Conservation (phyloP, 1,284 basidiomycete species). For the Termitomyces sp. region DNA sequence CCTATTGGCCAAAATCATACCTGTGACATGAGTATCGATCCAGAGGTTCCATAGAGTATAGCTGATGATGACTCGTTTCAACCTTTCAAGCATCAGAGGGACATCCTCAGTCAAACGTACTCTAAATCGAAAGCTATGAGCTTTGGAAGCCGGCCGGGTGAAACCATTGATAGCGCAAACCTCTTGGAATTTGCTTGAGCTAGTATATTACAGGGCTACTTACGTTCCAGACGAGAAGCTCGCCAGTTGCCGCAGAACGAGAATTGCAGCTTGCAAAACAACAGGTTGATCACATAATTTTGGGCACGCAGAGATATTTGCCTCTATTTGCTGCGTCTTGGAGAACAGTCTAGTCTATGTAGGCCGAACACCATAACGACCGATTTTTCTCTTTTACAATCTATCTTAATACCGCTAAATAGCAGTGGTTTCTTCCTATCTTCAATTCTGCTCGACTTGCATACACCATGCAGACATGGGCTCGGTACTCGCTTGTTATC, state of each 20-base stretch:
- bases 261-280: too few species aligned
- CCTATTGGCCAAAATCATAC: slow-evolving; percentile 22
- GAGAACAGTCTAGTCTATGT: too few species aligned
- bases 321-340: background rate
- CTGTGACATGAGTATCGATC: slow-evolving; percentile 70
- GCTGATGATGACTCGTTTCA: slow-evolving; percentile 30
- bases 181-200: background rate
- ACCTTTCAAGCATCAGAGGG: slow-evolving; percentile 1
- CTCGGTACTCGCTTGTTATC: slow-evolving; percentile 56
- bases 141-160: slow-evolving; percentile 40
- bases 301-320: background rate
- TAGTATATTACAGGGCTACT: background rate
- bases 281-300: too few species aligned
- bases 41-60: slow-evolving; percentile 84
- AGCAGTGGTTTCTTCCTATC: background rate
- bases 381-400: background rate
- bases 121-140: slow-evolving; percentile 83
- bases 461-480: slow-evolving; percentile 53
- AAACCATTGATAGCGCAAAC: background rate
- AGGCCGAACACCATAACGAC: background rate
- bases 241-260: background rate
- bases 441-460: background rate
- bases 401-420: background rate
- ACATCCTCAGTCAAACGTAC: slow-evolving; percentile 36
- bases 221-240: background rate